Evolutionary conservation across 1,139 yeast genomes (phyloP), one percentile per base, ranked within the genome.

Genomic region (Wickerhamomyces sp.): DNA sequence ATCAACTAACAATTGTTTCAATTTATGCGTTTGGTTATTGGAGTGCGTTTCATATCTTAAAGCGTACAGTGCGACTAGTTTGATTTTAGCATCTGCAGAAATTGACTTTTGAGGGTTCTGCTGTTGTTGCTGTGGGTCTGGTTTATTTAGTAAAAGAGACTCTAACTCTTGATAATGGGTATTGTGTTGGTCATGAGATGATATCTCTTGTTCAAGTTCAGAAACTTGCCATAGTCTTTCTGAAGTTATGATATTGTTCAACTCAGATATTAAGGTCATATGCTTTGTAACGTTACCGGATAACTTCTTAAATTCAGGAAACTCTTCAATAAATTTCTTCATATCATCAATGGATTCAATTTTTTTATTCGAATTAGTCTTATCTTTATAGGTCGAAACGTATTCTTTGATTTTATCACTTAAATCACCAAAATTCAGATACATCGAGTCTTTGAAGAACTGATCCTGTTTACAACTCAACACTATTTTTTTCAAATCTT

Each of bases 281-380:
- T 94, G 98, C 56, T 92, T 92, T 32, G 95, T 76, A n/a, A 94
- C 89, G 56, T 89, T 92, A 31, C 89, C 81, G 12, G 95, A 84
- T 35, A 90, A 70, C 56, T 86, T 86, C 47, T 89, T 81, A 58
- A 85, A 90, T 58, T 92, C 97, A 1, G 98, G 99, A 54, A 85
- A 89, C 50, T 87, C 88, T 45, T 92, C 95, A 43, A 92, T 80
- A 55, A 90, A 86, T 51, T 81, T 78, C 60, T 90, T 94, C 76
- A 92, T 83, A 54, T 94, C 98, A 8, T 84, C 78, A 38, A 92
- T 78, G 38, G 92, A 81, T 48, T 80, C 84, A 44, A 89, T 72
- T 48, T 79, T 80, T 35, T 79, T 70, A 45, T 78, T 79, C 29
- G 83, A 76, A 52, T 89, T 83, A 0, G 97, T 86, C 55, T 86